These are phyloP conservation scores for Sherardia arvensis DNA, from an alignment of 257 asterid genomes.

Conservation along the genomic window DNA sequence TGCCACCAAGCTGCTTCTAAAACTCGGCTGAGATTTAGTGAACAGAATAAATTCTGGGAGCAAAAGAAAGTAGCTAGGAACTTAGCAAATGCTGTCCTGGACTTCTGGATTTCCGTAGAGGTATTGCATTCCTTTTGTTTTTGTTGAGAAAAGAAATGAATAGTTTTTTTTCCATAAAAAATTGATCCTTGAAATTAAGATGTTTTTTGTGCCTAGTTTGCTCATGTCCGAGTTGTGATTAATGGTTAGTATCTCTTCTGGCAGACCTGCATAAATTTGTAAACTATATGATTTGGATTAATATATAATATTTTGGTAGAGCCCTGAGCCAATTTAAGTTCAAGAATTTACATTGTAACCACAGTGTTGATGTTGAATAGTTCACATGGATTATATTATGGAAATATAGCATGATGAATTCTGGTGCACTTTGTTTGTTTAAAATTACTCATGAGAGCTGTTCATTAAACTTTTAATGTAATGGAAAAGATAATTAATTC, in stretches of 20 bases:
- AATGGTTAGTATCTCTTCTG: neutral
- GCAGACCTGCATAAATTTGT: neutral
- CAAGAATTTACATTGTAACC: neutral
- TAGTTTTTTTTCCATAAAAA: too few species aligned
- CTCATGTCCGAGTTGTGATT: neutral
- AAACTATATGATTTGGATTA: neutral
- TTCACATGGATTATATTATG: neutral
- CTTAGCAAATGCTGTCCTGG: conserved; percentile 66
- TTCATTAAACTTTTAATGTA: too few species aligned
- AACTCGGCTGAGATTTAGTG: conserved; percentile 39
- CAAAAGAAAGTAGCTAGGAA: conserved; percentile 53
- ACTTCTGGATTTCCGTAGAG: conserved; percentile 78
- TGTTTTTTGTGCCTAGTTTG: neutral
- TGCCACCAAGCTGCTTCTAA: conserved; percentile 47
- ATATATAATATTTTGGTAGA: neutral
- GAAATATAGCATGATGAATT: too few species aligned
- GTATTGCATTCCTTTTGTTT: conserved; percentile 22
- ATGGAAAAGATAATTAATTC: too few species aligned
- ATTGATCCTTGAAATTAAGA: too few species aligned
- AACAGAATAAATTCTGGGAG: conserved; percentile 29
- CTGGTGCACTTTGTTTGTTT: neutral
- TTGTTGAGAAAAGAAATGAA: neutral
- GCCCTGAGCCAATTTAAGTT: neutral
- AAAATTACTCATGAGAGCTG: too few species aligned
- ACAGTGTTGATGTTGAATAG: neutral